A percentile compares a stretch with the other conserved stretches of the same genome.
Evolutionary conservation across 352 stramenopile genomes (phyloP).

Genomic region (Phytophthora sp.): DNA sequence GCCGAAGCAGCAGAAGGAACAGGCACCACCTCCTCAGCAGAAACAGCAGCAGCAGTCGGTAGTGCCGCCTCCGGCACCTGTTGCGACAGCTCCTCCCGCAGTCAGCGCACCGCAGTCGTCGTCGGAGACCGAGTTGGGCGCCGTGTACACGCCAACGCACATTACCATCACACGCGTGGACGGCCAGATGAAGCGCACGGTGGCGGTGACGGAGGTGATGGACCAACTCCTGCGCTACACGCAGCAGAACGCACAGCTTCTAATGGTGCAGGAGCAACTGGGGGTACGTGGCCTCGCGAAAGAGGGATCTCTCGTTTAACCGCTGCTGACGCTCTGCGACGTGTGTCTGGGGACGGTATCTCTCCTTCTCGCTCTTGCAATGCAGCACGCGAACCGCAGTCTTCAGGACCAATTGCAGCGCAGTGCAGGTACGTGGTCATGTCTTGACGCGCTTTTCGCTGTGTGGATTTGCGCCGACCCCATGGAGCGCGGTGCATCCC

Average conservation of each 20-base stretch:
- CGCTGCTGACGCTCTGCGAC: neutral
- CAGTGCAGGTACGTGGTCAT: constrained; percentile 48
- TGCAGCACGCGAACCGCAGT: constrained; percentile 65
- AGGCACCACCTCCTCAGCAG: neutral
- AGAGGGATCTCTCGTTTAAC: neutral
- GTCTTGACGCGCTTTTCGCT: constrained; percentile 16
- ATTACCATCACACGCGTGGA: constrained; percentile 79
- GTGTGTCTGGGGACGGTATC: constrained; percentile 2
- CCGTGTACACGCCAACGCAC: constrained; percentile 70
- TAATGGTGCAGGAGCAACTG: constrained; percentile 67
- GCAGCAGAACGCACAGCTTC: constrained; percentile 70
- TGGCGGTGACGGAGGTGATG: constrained; percentile 82
- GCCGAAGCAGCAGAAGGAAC: constrained; percentile 21
- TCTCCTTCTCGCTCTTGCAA: neutral
- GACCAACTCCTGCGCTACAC: constrained; percentile 75
- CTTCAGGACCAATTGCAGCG: constrained; percentile 76
- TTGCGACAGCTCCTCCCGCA: constrained; percentile 2
- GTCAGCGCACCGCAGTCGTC: constrained; percentile 19
- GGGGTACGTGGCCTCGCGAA: constrained; percentile 42
- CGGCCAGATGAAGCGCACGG: constrained; percentile 74
- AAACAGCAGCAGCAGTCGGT: constrained; percentile 21
- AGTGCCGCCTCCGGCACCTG: neutral
- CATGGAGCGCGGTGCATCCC: neutral
- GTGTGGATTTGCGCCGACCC: constrained; percentile 8
- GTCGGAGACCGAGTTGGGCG: constrained; percentile 47